Evolutionary conservation across 345 rosid species (phyloP).

Genomic region (Eucalyptus curtisii): DNA sequence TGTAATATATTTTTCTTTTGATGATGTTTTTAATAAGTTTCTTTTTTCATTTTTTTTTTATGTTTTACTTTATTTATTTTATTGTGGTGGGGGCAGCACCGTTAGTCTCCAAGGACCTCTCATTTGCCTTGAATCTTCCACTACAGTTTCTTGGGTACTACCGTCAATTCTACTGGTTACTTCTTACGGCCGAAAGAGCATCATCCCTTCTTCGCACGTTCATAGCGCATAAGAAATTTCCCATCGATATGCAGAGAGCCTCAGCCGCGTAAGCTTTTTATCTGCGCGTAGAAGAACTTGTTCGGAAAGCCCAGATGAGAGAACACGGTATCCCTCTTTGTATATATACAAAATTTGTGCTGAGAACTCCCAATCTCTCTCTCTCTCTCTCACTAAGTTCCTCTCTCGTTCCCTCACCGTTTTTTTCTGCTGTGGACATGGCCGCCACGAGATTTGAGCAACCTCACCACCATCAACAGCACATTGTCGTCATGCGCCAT

Average conservation of each 20-base stretch:
- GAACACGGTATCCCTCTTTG: background rate
- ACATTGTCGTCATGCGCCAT: constrained; percentile 79
- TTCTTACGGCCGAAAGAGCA: background rate
- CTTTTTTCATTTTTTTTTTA: no score
- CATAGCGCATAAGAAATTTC: background rate
- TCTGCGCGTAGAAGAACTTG: background rate
- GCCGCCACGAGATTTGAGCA: background rate
- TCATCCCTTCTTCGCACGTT: background rate
- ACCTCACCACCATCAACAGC: constrained; percentile 14
- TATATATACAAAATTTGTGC: background rate
- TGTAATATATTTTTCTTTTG: no score
- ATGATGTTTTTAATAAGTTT: no score
- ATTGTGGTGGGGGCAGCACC: background rate
- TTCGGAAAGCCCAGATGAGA: background rate
- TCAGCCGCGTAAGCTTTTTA: background rate
- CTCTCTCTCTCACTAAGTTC: background rate
- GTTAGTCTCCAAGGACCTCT: background rate
- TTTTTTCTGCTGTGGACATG: background rate
- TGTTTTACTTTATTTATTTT: no score
- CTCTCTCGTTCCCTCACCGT: background rate
- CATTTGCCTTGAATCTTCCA: background rate
- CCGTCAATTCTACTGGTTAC: background rate
- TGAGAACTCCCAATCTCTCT: background rate
- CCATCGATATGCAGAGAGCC: background rate
- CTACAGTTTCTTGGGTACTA: background rate